Conservation (phyloP, 352 stramenopile genomes). For the Aphanomyces stellatus region DNA sequence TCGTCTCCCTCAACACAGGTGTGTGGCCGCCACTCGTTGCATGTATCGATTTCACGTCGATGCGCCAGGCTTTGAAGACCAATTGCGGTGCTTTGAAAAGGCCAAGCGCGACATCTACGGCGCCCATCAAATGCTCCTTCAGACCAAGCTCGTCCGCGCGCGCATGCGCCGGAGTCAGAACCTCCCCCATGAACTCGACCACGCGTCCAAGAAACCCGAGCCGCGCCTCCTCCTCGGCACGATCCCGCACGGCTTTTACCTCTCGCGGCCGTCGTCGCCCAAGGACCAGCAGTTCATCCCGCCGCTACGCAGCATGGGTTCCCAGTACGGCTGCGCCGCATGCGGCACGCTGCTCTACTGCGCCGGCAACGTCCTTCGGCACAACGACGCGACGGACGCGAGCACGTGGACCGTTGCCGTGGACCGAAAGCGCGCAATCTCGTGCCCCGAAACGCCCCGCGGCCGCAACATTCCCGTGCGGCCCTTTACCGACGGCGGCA, state of each 20-base stretch:
- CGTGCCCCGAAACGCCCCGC: slow-evolving; percentile 14
- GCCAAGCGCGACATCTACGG: slow-evolving; percentile 57
- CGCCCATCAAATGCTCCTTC: slow-evolving; percentile 69
- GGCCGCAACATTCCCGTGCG: background rate
- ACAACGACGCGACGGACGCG: background rate
- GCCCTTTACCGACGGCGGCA: background rate
- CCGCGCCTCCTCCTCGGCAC: slow-evolving; percentile 48
- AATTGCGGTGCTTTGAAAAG: slow-evolving; percentile 67
- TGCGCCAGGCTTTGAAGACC: slow-evolving; percentile 60
- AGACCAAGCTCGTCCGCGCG: slow-evolving; percentile 33
- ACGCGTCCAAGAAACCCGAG: slow-evolving; percentile 27
- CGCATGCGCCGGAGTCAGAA: slow-evolving; percentile 29
- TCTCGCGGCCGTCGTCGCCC: slow-evolving; percentile 21
- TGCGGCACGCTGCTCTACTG: slow-evolving; percentile 58
- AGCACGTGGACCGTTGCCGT: slow-evolving; percentile 1
- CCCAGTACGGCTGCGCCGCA: slow-evolving; percentile 48
- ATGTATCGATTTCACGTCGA: background rate
- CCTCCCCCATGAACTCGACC: slow-evolving; percentile 19
- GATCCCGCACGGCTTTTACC: slow-evolving; percentile 44
- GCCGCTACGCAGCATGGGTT: slow-evolving; percentile 58
- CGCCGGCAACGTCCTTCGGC: slow-evolving; percentile 43
- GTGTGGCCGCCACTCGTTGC: background rate
- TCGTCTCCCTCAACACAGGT: slow-evolving; percentile 54
- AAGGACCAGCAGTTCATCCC: slow-evolving; percentile 44
- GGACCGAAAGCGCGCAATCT: slow-evolving; percentile 9